phyloP scores from a whole-genome alignment of 768 basidiomycete species.

The Boletus pseudopeckii region DNA sequence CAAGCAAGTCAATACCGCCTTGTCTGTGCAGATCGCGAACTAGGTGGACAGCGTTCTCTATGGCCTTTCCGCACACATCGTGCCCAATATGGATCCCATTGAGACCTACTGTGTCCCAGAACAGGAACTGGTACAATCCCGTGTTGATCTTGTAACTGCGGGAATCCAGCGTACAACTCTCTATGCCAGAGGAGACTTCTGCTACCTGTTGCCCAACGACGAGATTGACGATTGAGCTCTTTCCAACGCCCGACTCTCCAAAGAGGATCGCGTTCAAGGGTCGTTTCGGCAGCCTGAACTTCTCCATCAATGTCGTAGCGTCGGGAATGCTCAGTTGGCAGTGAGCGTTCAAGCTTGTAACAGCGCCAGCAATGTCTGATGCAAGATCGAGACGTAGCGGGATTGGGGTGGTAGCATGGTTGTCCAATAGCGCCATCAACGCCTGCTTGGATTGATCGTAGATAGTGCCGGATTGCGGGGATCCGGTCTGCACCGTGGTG shows the following conservation, averaged over 20 bases:
- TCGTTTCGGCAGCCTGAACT: conserved; percentile 10
- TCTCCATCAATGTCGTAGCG: conserved; percentile 11
- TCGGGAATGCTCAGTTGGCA: conserved; percentile 11
- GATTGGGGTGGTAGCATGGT: conserved; percentile 4
- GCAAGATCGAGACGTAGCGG: conserved; percentile 17
- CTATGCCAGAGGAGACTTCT: conserved; percentile 19
- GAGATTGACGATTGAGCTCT: conserved; percentile 43
- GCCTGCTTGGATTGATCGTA: conserved; percentile 15
- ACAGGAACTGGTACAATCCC: conserved; percentile 17
- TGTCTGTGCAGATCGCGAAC: conserved; percentile 26
- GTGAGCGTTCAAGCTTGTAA: conserved; percentile 7
- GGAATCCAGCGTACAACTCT: conserved; percentile 34
- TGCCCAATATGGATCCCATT: conserved; percentile 14
- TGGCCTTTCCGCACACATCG: conserved; percentile 10
- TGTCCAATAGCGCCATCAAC: conserved; percentile 9
- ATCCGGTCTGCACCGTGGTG: conserved; percentile 12
- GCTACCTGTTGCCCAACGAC: conserved; percentile 26
- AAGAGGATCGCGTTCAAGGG: conserved; percentile 35
- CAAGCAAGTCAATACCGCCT: conserved; percentile 38
- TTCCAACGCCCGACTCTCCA: conserved; percentile 40
- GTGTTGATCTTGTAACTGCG: conserved; percentile 22
- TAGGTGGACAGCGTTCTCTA: conserved; percentile 28
- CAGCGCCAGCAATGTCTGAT: background rate
- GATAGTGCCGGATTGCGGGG: background rate
- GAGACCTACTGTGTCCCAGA: conserved; percentile 35